phyloP scores from a whole-genome alignment of 225 moss, liverwort and hornwort genomes.

The Pseudisothecium myosuroides region DNA sequence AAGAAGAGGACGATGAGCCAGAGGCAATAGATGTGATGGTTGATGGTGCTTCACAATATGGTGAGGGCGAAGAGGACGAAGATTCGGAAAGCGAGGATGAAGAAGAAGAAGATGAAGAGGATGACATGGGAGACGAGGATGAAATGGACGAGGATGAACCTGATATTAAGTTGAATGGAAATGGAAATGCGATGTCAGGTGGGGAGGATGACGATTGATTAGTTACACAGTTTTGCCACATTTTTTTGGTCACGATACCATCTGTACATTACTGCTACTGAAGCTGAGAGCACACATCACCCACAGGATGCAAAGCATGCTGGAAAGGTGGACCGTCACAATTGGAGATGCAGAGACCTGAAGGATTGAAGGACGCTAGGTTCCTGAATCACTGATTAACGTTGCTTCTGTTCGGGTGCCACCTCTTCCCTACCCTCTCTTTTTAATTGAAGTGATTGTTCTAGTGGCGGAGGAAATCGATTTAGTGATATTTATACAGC shows the following conservation, averaged over 20 bases:
- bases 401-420: neutral
- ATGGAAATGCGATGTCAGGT: conserved; percentile 30
- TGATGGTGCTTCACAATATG: conserved; percentile 29
- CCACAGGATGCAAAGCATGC: conserved; percentile 21
- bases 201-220: conserved; percentile 11
- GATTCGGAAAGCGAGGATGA: conserved; percentile 15
- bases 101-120: conserved; percentile 18
- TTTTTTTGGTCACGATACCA: neutral
- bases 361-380: neutral
- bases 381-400: neutral
- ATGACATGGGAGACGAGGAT: conserved; percentile 32
- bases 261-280: conserved; percentile 21
- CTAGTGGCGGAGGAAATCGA: neutral
- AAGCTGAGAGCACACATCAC: neutral
- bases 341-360: neutral
- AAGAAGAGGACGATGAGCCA: conserved; percentile 82
- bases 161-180: conserved; percentile 38
- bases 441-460: neutral
- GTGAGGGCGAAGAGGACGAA: conserved; percentile 26
- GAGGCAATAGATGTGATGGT: conserved; percentile 68
- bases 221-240: neutral
- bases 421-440: neutral
- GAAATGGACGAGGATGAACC: conserved; percentile 39
- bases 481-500: neutral
- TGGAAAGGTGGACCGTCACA: neutral